Base-by-base conservation (phyloP, 306 rosid species). In the Dryas drummondii region DNA sequence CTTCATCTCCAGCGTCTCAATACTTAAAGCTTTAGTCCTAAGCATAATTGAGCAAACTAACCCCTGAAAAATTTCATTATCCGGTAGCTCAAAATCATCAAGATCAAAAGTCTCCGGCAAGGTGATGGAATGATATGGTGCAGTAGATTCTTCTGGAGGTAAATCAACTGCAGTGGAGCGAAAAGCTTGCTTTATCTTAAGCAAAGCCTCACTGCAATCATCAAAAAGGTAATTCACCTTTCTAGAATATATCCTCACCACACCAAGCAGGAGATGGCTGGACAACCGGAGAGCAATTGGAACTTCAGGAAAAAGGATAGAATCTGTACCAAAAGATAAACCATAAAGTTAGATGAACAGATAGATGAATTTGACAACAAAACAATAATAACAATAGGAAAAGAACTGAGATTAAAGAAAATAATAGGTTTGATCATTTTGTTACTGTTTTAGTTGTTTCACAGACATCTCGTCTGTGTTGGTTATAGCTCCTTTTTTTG, bases 81-180 rank as follows among this genome's bases (percentile, higher is more conserved):
- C 99, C 37, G 99, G 99, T 60, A 96, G 88, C 87, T 96, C 99
- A 82, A 96, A 96, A 88, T 96, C 99, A 80, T 96, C 99, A 68
- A 96, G 99, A 88, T 96, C 99, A 82, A 96, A 96, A 68, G 99
- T 96, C 88, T 96, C 98, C 0, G 99, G 99, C 76, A 96, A 82
- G 73, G 98, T 96, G 75, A 96, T 96, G 71, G 99, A 92, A 88
- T 96, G 96, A 85, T 96, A 96, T 5, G 99, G 99, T 75, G 99
- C 99, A 82, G 99, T 96, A 44, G 99, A 96, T 86, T 96, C 99
- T 85, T 96, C 99, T 15, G 99, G 99, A 1, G 99, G 98, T 86
- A 96, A 83, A 87, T 96, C 99, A 73, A 96, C 99, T 15, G 98
- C 92, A 14, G 99, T 75, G 67, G 99, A 92, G 79, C 99, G 97